Conservation (phyloP, 495 filamentous ascomycete species). For the Barbatosphaeria neglecta region DNA sequence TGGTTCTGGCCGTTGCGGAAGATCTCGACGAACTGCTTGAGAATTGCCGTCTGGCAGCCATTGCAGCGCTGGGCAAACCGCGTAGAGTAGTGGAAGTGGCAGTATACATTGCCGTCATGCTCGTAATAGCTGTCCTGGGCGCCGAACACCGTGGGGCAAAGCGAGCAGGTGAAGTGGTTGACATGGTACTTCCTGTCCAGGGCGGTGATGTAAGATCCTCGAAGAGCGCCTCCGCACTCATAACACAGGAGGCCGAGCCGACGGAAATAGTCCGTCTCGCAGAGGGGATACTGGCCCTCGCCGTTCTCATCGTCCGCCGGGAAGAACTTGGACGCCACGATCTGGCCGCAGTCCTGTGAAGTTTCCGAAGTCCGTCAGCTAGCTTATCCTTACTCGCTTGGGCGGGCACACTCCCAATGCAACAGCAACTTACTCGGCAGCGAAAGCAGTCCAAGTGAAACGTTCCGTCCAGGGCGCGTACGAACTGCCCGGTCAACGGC, state of each 20-base stretch:
- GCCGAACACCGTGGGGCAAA: constrained; percentile 94
- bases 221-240: constrained; percentile 83
- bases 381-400: neutral
- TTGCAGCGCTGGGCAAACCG: constrained; percentile 93
- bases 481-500: constrained; percentile 84
- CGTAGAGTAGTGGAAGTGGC: constrained; percentile 98
- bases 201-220: constrained; percentile 96
- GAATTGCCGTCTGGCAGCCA: constrained; percentile 92
- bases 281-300: constrained; percentile 82
- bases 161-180: constrained; percentile 96
- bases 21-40: constrained; percentile 99
- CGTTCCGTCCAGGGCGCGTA: constrained; percentile 80
- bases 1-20: constrained; percentile 96
- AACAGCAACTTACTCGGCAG: constrained; percentile 62
- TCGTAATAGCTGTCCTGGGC: constrained; percentile 98
- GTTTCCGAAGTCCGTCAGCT: constrained; percentile 7
- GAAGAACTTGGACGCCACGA: constrained; percentile 98
- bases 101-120: constrained; percentile 92
- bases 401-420: too few relatives aligned
- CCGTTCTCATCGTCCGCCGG: constrained; percentile 83
- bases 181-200: constrained; percentile 98
- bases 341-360: constrained; percentile 94
- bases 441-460: constrained; percentile 98
- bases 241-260: constrained; percentile 83
- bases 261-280: constrained; percentile 96